phyloP scores from a whole-genome alignment of 768 basidiomycete species.

The Lactarius hatsudake region DNA sequence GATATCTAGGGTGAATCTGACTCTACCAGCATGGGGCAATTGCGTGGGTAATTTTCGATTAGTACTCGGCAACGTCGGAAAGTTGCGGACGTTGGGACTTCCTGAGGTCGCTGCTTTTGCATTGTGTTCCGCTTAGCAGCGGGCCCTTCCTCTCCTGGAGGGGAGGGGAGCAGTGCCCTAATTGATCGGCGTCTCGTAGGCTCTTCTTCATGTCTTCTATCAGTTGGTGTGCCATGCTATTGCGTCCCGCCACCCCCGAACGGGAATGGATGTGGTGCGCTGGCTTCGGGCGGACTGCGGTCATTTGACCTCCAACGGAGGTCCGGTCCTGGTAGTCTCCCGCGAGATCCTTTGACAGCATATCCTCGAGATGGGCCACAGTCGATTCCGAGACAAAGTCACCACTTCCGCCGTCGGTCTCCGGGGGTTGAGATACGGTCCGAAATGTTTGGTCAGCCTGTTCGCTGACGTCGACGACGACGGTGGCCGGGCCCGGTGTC shows the following conservation, averaged over 20 bases:
- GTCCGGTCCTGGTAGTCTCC: background rate
- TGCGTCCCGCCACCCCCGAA: background rate
- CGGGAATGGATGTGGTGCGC: background rate
- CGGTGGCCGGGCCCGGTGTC: background rate
- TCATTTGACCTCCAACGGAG: background rate
- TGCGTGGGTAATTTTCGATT: background rate
- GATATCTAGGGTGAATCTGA: background rate
- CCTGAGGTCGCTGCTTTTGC: too few species aligned
- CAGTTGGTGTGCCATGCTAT: background rate
- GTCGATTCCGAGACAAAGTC: background rate
- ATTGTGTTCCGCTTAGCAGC: too few species aligned
- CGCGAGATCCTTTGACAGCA: conserved; percentile 9
- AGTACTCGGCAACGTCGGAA: background rate
- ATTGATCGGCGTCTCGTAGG: background rate
- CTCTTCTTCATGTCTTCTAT: background rate
- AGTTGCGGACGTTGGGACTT: background rate
- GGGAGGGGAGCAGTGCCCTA: background rate
- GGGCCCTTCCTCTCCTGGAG: too few species aligned
- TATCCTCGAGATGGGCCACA: conserved; percentile 9
- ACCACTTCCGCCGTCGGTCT: background rate
- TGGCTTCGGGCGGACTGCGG: background rate
- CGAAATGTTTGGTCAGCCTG: background rate
- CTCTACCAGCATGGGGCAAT: background rate
- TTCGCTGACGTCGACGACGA: background rate
- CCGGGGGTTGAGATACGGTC: background rate